A percentile compares a stretch with the other conserved stretches of the same genome.
These are phyloP conservation scores for Monosiga brevicollis DNA, from an alignment of 78 protist genomes.

Conservation along the genomic window DNA sequence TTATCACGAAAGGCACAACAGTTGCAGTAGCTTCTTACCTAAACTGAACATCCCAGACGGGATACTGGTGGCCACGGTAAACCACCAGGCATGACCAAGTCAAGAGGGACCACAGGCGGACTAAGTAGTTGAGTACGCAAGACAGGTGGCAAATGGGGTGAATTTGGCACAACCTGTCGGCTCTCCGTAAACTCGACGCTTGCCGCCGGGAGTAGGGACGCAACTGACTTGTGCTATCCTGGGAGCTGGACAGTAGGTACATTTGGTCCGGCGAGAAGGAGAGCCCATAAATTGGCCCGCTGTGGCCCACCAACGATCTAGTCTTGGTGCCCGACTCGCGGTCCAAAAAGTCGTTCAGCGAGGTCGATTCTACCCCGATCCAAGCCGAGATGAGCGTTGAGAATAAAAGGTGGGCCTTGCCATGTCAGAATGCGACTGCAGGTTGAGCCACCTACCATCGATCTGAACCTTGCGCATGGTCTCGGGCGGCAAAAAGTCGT, in stretches of 20 bases:
- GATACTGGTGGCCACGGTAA: constrained; percentile 78
- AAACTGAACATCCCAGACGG: constrained; percentile 83
- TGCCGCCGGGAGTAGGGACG: neutral
- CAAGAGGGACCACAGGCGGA: constrained; percentile 72
- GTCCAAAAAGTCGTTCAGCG: neutral
- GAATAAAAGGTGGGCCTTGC: neutral
- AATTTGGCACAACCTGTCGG: neutral
- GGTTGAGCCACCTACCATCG: neutral
- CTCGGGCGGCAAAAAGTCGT: neutral
- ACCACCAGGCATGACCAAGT: constrained; percentile 58
- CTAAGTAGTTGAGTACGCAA: neutral
- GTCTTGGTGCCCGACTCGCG: neutral
- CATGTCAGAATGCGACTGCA: neutral
- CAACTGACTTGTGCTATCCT: constrained; percentile 38
- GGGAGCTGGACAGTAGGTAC: constrained; percentile 50
- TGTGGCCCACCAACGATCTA: constrained; percentile 53
- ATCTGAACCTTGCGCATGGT: neutral
- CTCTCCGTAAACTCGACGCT: neutral
- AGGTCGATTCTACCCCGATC: neutral
- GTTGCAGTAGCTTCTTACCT: too few species aligned
- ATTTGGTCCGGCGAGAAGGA: constrained; percentile 41
- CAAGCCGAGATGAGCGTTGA: neutral
- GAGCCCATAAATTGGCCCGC: constrained; percentile 61
- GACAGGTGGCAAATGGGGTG: neutral
- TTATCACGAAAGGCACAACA: too few species aligned